A percentile compares a stretch with the other conserved stretches of the same genome.
Evolutionary conservation across 169 alveolate genomes (phyloP).

Genomic region (Sarcocystis neurona): DNA sequence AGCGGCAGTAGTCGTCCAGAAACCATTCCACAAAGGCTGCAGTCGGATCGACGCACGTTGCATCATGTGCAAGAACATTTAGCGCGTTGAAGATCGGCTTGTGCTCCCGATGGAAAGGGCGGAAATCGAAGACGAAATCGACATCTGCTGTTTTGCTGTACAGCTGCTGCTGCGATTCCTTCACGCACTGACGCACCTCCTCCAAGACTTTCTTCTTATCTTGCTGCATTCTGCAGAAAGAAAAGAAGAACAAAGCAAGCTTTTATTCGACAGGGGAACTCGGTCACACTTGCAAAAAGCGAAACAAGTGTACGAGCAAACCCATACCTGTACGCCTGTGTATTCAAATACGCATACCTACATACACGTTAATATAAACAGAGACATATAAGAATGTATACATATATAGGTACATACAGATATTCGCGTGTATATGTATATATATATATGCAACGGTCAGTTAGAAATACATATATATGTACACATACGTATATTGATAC

Average conservation of each 20-base stretch:
- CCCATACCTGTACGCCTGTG: too few species aligned
- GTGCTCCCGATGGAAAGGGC: conserved; percentile 39
- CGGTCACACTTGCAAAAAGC: too few species aligned
- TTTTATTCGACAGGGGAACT: too few species aligned
- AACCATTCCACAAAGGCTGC: conserved; percentile 47
- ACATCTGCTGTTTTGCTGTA: neutral
- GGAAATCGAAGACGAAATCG: conserved; percentile 41
- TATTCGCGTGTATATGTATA: too few species aligned
- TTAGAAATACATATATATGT: too few species aligned
- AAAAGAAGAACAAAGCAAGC: neutral
- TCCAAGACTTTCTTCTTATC: conserved; percentile 45
- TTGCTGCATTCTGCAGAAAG: conserved; percentile 40
- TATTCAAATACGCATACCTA: too few species aligned
- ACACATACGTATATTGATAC: too few species aligned
- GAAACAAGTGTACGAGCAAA: too few species aligned
- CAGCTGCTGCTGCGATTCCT: conserved; percentile 34
- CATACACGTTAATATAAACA: too few species aligned
- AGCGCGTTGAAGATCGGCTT: conserved; percentile 49
- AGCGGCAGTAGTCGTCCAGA: conserved; percentile 25
- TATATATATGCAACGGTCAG: too few species aligned
- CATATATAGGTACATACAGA: too few species aligned
- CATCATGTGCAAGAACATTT: conserved; percentile 13
- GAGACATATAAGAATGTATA: too few species aligned
- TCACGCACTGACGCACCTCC: conserved; percentile 32
- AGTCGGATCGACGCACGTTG: conserved; percentile 30